Evolutionary conservation across 192 early-diverging fungal genomes (phyloP).

Genomic region (Entomortierella chlamydospora): DNA sequence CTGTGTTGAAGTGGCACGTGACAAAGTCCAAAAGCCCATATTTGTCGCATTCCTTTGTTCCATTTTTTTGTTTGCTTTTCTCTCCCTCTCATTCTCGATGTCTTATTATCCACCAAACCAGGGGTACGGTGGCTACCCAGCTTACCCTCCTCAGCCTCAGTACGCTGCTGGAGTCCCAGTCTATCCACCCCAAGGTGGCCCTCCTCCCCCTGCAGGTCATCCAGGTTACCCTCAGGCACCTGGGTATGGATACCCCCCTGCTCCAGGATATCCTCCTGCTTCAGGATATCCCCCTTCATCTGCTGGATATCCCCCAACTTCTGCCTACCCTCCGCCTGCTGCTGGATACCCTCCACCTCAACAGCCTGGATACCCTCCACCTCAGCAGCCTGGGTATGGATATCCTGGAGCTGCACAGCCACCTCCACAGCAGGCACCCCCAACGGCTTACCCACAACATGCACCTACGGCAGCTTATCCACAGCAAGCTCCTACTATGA

Average conservation of each 20-base stretch:
- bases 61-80: background rate
- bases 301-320: constrained; percentile 13
- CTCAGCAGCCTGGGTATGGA: constrained; percentile 6
- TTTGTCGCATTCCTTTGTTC: background rate
- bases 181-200: constrained; percentile 18
- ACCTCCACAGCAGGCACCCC: constrained; percentile 1
- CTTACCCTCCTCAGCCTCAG: constrained; percentile 38
- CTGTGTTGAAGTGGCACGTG: no score
- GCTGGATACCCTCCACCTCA: constrained; percentile 23
- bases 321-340: background rate
- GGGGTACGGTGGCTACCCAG: constrained; percentile 30
- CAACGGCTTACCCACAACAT: no score
- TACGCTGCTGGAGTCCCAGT: constrained; percentile 36
- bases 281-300: constrained; percentile 15
- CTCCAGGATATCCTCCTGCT: constrained; percentile 5
- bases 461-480: constrained; percentile 10
- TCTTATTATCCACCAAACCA: constrained; percentile 41
- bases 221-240: background rate
- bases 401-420: constrained; percentile 15
- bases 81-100: constrained; percentile 5
- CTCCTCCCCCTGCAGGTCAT: background rate
- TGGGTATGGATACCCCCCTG: constrained; percentile 21
- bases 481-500: constrained; percentile 19
- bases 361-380: constrained; percentile 21
- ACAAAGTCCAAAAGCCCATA: background rate